Base-by-base conservation (phyloP, 495 filamentous ascomycete genomes). In the Talaromyces ruber region DNA sequence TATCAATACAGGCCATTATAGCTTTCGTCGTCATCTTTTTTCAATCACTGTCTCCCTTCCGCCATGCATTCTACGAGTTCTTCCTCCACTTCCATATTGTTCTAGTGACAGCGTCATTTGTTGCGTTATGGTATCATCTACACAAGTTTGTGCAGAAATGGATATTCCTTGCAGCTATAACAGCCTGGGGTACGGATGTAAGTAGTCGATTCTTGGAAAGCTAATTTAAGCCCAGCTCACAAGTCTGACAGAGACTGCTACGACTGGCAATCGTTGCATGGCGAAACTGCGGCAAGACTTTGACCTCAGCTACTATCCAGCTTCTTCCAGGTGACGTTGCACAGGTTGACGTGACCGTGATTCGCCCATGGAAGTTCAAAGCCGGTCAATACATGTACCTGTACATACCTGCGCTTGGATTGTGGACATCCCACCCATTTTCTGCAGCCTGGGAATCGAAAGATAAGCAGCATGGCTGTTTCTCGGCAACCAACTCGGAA, bases 401-500 rank as follows among this genome's bases (percentile, higher is more conserved):
- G 2, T 86, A 85, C 67, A 70, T 85, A 47, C 83, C 83, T 0
- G 71, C 68, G 5, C 52, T 84, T 21, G 73, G 76, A 0, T 67
- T 80, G 16, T 83, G 76, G 77, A 79, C 81, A 1, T 82, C 80
- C 18, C 83, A 86, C 65, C 83, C 83, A 1, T 86, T 86, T 65
- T 82, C 80, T 0, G 75, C 84, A 25, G 82, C 82, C 6, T 86
- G 83, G 83, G 72, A 70, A 11, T 72, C 73, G 0, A 50, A 67
- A 0, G 51, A n/a, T 11, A 62, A 66, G 0, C 66, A 54, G 4
- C n/a, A 37, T 28, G 39, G 8, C 24, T 52, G 61, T 30, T 32
- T 57, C 18, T 4, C 22, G 22, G 51, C 9, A 26, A 54, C 11
- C 1, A 24, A 11, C 6, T 59, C 47, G 12, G 72, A 73, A 57